These are phyloP conservation scores for Rusavskia elegans DNA, from an alignment of 495 filamentous ascomycete species.

Conservation along the genomic window DNA sequence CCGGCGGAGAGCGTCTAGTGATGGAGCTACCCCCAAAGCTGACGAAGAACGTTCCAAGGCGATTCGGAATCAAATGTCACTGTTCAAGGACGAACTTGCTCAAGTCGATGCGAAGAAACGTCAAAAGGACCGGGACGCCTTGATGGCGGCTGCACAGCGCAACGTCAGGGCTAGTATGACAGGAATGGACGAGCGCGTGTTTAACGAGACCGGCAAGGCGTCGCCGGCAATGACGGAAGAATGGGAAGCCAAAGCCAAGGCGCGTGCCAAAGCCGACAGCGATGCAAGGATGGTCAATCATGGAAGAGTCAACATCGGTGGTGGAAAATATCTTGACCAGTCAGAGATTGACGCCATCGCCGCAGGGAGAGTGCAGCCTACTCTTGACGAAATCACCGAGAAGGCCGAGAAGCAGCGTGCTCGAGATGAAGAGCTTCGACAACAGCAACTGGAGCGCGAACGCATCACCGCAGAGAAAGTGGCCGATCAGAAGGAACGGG, in stretches of 20 bases:
- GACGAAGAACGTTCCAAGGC: slow-evolving; percentile 53
- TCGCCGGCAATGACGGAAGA: slow-evolving; percentile 50
- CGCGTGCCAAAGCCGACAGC: slow-evolving; percentile 48
- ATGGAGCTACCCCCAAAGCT: slow-evolving; percentile 41
- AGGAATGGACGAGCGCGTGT: slow-evolving; percentile 65
- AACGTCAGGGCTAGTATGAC: slow-evolving; percentile 68
- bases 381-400: slow-evolving; percentile 77
- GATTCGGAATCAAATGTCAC: slow-evolving; percentile 67
- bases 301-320: slow-evolving; percentile 64
- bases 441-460: slow-evolving; percentile 36
- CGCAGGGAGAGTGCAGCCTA: slow-evolving; percentile 62
- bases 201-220: slow-evolving; percentile 60
- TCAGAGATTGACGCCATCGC: slow-evolving; percentile 71
- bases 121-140: slow-evolving; percentile 49
- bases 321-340: slow-evolving; percentile 63
- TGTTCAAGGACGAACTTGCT: slow-evolving; percentile 49
- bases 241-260: slow-evolving; percentile 62
- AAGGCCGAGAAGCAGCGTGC: slow-evolving; percentile 52
- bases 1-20: slow-evolving; percentile 53
- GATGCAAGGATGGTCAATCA: slow-evolving; percentile 36
- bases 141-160: slow-evolving; percentile 66
- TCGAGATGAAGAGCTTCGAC: slow-evolving; percentile 36
- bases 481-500: slow-evolving; percentile 23
- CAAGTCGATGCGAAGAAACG: slow-evolving; percentile 62
- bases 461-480: slow-evolving; percentile 31